Conservation (phyloP, 345 rosid genomes). For the Odontarrhena argentea region DNA sequence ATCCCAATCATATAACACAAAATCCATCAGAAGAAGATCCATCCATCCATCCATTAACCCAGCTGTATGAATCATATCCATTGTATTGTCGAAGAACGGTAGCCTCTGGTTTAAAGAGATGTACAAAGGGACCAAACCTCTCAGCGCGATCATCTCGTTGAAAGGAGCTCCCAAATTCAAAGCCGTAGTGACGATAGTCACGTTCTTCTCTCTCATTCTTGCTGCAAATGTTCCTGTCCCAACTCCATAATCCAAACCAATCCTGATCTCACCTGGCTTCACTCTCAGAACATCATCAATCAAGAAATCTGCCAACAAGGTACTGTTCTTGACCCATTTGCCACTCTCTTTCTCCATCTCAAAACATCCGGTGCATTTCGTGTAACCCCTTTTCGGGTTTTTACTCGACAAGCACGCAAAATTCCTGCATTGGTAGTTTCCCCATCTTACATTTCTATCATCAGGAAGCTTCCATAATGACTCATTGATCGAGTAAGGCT, state of each 20-base stretch:
- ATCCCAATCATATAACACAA: constrained; percentile 85
- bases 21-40: constrained; percentile 72
- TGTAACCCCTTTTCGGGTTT: constrained; percentile 69
- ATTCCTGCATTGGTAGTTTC: constrained; percentile 72
- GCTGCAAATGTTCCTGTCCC: constrained; percentile 91
- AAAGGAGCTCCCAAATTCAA: constrained; percentile 88
- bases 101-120: constrained; percentile 78
- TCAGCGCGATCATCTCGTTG: constrained; percentile 76
- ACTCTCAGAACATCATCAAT: constrained; percentile 60
- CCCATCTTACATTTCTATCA: constrained; percentile 81
- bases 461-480: constrained; percentile 87
- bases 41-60: constrained; percentile 91
- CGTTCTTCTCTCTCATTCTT: constrained; percentile 79
- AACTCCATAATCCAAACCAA: constrained; percentile 70
- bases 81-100: constrained; percentile 82
- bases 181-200: constrained; percentile 73
- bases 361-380: constrained; percentile 77
- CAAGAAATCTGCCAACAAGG: constrained; percentile 55
- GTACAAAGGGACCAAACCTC: constrained; percentile 78
- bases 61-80: constrained; percentile 78
- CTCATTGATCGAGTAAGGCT: constrained; percentile 76
- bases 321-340: constrained; percentile 63
- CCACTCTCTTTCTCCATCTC: constrained; percentile 84
- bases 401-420: constrained; percentile 61
- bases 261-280: constrained; percentile 66